These are phyloP conservation scores for Zygotorulaspora florentina DNA, from an alignment of 805 yeast species.

Conservation along the genomic window DNA sequence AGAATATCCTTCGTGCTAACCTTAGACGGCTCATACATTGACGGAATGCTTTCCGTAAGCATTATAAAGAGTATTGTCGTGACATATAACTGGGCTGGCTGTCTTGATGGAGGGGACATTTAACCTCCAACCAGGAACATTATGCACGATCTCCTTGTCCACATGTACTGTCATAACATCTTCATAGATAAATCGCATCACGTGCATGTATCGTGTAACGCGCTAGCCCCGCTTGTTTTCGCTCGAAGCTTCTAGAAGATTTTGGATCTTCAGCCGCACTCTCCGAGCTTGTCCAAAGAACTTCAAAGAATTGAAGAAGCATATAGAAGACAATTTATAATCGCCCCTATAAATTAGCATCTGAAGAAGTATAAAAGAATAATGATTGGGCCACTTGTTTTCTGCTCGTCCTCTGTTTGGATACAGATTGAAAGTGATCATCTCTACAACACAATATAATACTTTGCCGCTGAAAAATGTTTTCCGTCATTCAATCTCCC, in stretches of 20 bases:
- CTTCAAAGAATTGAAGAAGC: constrained; percentile 1
- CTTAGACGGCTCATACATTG: too few relatives aligned
- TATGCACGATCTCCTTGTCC: too few relatives aligned
- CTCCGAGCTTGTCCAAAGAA: background rate
- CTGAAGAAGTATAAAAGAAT: background rate
- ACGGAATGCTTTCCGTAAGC: too few relatives aligned
- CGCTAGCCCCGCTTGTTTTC: background rate
- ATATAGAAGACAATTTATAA: background rate
- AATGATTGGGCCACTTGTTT: background rate
- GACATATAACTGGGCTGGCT: too few relatives aligned
- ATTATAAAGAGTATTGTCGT: too few relatives aligned
- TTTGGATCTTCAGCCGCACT: constrained; percentile 4
- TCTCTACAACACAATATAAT: background rate
- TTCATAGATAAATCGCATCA: background rate
- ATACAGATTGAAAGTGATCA: background rate
- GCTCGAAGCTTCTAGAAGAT: background rate
- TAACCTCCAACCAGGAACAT: too few relatives aligned
- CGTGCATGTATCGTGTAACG: background rate
- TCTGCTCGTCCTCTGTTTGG: background rate
- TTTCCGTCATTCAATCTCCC: constrained; percentile 20
- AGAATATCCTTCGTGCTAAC: too few relatives aligned
- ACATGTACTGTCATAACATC: background rate
- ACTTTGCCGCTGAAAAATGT: constrained; percentile 14
- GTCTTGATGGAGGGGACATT: too few relatives aligned
- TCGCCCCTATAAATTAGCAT: background rate